Evolutionary conservation across 1,284 basidiomycete genomes (phyloP).

Genomic region (Rhodotorula mucilaginosa): DNA sequence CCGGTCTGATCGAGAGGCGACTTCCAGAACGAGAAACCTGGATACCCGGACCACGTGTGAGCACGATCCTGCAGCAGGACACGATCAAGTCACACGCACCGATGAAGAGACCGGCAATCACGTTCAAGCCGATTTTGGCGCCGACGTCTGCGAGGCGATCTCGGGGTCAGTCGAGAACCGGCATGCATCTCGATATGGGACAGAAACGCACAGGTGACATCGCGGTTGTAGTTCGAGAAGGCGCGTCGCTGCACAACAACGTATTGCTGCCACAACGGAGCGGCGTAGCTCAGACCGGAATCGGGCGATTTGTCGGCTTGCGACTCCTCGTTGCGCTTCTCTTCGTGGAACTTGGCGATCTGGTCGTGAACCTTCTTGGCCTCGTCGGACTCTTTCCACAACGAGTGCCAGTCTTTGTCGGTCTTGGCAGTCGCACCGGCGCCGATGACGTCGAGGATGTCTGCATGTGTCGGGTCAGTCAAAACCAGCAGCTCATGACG

Average conservation of each 20-base stretch:
- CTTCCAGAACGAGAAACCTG: slow-evolving; percentile 60
- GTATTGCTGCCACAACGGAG: slow-evolving; percentile 43
- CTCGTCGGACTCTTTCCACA: slow-evolving; percentile 61
- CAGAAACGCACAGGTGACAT: slow-evolving; percentile 47
- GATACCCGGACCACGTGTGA: background rate
- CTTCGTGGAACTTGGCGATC: slow-evolving; percentile 50
- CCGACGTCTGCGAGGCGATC: slow-evolving; percentile 12
- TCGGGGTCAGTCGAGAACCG: background rate
- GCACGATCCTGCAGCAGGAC: too few relatives aligned
- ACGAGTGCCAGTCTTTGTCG: slow-evolving; percentile 72
- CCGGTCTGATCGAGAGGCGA: slow-evolving; percentile 65
- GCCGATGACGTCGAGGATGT: slow-evolving; percentile 63
- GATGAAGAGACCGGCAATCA: slow-evolving; percentile 50
- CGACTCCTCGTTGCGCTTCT: slow-evolving; percentile 32
- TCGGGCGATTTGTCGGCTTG: slow-evolving; percentile 43
- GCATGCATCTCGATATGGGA: background rate
- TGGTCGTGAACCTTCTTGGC: slow-evolving; percentile 51
- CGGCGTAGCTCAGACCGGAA: slow-evolving; percentile 45
- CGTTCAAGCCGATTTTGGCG: slow-evolving; percentile 56
- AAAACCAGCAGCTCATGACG: background rate
- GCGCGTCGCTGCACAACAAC: slow-evolving; percentile 36
- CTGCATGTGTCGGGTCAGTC: slow-evolving; percentile 20
- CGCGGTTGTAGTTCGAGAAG: slow-evolving; percentile 47
- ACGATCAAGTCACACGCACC: slow-evolving; percentile 40
- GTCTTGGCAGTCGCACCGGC: slow-evolving; percentile 65